phyloP scores from a whole-genome alignment of 805 yeast genomes.

The Teunomyces lycoperdinae region DNA sequence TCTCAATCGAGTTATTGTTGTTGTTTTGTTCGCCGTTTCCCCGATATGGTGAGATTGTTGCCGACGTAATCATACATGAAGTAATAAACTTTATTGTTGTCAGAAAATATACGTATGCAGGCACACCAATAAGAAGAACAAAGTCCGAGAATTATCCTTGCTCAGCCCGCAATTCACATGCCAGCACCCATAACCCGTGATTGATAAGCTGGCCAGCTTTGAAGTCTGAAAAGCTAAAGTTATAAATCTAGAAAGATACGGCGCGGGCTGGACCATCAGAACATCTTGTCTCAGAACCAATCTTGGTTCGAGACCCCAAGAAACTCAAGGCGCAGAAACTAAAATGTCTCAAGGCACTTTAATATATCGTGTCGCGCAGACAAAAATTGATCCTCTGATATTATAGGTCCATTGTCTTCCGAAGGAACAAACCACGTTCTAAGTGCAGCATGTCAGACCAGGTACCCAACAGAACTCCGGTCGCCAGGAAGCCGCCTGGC shows the following conservation, averaged over 20 bases:
- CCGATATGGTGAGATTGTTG: neutral
- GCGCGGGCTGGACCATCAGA: no score
- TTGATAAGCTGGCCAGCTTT: no score
- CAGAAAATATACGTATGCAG: neutral
- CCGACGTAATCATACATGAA: neutral
- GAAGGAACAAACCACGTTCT: neutral
- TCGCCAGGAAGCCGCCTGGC: neutral
- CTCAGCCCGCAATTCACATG: no score
- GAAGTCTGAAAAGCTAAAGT: no score
- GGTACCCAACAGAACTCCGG: neutral
- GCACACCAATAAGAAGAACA: neutral
- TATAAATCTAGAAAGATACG: no score
- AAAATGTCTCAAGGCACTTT: no score
- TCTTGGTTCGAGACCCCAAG: no score
- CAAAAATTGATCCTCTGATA: neutral
- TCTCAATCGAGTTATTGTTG: no score
- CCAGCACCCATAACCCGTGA: no score
- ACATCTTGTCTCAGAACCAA: no score
- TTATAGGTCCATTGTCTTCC: no score
- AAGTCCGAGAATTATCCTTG: neutral
- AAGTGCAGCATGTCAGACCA: neutral
- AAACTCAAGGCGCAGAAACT: no score
- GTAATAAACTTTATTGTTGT: neutral
- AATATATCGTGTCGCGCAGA: neutral
- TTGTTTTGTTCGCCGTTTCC: neutral